A percentile compares a stretch with the other conserved stretches of the same genome.
phyloP scores from a whole-genome alignment of 2,329 filamentous ascomycete species.

The Aspergillus caelatus region DNA sequence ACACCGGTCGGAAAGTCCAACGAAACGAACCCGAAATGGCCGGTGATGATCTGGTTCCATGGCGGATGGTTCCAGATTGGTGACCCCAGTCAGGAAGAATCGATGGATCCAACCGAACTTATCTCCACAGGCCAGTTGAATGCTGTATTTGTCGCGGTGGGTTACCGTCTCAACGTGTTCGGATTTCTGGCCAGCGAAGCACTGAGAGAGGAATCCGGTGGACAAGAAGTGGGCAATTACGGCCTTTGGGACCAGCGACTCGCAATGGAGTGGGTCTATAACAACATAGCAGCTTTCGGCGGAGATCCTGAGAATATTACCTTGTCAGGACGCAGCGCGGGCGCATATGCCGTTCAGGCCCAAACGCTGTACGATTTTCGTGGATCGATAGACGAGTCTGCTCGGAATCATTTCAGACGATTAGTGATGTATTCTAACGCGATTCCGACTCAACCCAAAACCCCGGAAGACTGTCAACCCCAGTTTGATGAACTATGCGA shows the following conservation, averaged over 20 bases:
- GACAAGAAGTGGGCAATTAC: conserved; percentile 41
- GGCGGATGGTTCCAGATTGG: conserved; percentile 55
- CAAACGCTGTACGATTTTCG: conserved; percentile 46
- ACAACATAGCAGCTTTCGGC: conserved; percentile 51
- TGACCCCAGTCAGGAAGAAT: conserved; percentile 46
- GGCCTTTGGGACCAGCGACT: conserved; percentile 54
- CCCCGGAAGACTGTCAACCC: conserved; percentile 36
- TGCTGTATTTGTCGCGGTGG: conserved; percentile 49
- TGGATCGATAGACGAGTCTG: conserved; percentile 3
- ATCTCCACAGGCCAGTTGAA: conserved; percentile 34
- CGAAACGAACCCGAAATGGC: conserved; percentile 27
- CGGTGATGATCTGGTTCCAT: conserved; percentile 37
- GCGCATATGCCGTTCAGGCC: conserved; percentile 43
- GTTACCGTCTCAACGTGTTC: conserved; percentile 54
- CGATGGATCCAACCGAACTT: conserved; percentile 50
- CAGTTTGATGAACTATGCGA: conserved; percentile 50
- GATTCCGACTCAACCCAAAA: conserved; percentile 50
- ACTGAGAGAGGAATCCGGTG: conserved; percentile 32
- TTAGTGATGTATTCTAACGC: conserved; percentile 52
- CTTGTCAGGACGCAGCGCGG: conserved; percentile 48
- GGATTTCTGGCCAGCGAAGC: conserved; percentile 52
- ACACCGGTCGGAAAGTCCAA: conserved; percentile 37
- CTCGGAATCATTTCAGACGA: conserved; percentile 41
- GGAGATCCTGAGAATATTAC: conserved; percentile 53
- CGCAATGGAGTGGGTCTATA: conserved; percentile 55